A percentile compares a stretch with the other conserved stretches of the same genome.
These are phyloP conservation scores for Chloranthus sessilifolius DNA, from an alignment of 164 flowering plant genomes.

Conservation along the genomic window DNA sequence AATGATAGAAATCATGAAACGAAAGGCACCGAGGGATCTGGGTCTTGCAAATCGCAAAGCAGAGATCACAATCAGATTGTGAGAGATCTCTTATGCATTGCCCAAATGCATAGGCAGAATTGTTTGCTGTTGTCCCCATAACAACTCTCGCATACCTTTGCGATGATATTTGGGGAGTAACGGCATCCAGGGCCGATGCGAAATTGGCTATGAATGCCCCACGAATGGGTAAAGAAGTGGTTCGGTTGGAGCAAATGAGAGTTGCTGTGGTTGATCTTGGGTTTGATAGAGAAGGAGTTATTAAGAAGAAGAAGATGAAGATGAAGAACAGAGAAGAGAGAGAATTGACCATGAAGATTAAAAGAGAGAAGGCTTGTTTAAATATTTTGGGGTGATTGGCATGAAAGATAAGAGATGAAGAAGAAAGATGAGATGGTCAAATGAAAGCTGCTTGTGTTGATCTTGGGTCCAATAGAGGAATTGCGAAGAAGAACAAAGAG, in stretches of 20 bases:
- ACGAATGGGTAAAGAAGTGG: slow-evolving; percentile 28
- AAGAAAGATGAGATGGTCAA: too few species aligned
- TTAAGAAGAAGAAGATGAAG: slow-evolving; percentile 8
- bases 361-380: not conserved
- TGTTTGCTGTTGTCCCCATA: slow-evolving; percentile 40
- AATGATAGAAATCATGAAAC: too few species aligned
- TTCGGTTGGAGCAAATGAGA: slow-evolving; percentile 46
- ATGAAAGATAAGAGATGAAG: too few species aligned
- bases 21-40: slow-evolving; percentile 58
- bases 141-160: slow-evolving; percentile 28
- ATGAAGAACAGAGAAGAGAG: not conserved
- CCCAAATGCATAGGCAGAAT: slow-evolving; percentile 52
- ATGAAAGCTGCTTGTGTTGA: too few species aligned
- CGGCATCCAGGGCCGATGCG: slow-evolving; percentile 35
- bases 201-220: slow-evolving; percentile 39
- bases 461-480: too few species aligned
- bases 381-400: not conserved
- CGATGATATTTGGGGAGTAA: slow-evolving; percentile 33
- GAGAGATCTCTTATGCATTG: slow-evolving; percentile 70
- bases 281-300: slow-evolving; percentile 28
- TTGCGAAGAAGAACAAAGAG: too few species aligned
- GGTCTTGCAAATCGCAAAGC: slow-evolving; percentile 58
- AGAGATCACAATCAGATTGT: slow-evolving; percentile 48
- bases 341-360: not conserved
- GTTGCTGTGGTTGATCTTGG: slow-evolving; percentile 58